Percentiles rank a stretch among this genome's conserved stretches.
Conservation (phyloP, 805 yeast species). For the Candida coleopterorum region DNA sequence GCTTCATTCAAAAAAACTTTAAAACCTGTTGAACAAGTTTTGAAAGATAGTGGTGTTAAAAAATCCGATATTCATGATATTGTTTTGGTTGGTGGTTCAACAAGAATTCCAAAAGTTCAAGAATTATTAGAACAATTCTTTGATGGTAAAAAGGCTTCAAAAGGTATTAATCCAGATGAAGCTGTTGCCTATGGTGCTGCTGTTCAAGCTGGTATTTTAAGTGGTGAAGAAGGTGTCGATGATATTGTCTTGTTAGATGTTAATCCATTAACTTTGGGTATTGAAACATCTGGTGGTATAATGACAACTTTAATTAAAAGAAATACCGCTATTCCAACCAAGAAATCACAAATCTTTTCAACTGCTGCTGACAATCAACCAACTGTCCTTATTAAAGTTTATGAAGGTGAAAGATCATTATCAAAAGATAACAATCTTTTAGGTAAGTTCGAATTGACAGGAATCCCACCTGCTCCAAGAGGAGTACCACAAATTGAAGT, state of each 20-base stretch:
- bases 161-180: constrained; percentile 48
- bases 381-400: constrained; percentile 97
- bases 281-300: constrained; percentile 99
- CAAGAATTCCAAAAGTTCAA: constrained; percentile 48
- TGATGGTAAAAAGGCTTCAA: constrained; percentile 46
- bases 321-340: constrained; percentile 99
- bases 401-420: constrained; percentile 99
- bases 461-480: constrained; percentile 97
- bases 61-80: constrained; percentile 43
- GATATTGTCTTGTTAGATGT: constrained; percentile 95
- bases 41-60: constrained; percentile 42
- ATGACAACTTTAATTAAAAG: constrained; percentile 99
- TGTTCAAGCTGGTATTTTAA: constrained; percentile 97
- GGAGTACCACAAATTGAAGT: constrained; percentile 99
- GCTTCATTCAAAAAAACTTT: constrained; percentile 42
- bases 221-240: constrained; percentile 94
- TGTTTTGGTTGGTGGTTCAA: constrained; percentile 47
- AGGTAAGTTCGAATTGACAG: constrained; percentile 98
- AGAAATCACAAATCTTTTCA: constrained; percentile 98
- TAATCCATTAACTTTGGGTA: constrained; percentile 98
- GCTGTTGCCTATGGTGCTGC: constrained; percentile 72
- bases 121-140: constrained; percentile 43
- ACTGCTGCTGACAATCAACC: constrained; percentile 99
- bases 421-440: constrained; percentile 94
- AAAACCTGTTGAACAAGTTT: constrained; percentile 44